Base-by-base conservation (phyloP, 805 yeast genomes). In the Kluyveromyces aestuarii region DNA sequence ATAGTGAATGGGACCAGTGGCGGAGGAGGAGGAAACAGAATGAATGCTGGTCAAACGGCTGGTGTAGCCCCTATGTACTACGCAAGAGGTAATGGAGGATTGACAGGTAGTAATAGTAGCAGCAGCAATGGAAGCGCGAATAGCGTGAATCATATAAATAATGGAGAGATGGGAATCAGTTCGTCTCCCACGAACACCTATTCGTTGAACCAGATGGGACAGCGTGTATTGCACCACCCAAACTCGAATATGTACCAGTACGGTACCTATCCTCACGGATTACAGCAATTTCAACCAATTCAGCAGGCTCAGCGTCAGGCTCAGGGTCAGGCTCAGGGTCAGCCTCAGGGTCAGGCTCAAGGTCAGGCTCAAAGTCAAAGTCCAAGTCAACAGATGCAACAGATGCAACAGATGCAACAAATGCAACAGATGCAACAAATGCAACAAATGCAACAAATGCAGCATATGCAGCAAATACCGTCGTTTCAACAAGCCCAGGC, bases 341-440 rank as follows among this genome's bases (percentile, higher is more conserved):
- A 39, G n/a, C 18, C 16, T 40, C 25, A 48, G 44, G 40, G 47
- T 17, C 19, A 30, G 14, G 13, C 47, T 37, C 36, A 42, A 39
- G 8, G 44, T 37, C 8, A 35, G 40, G n/a, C n/a, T n/a, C n/a
- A n/a, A n/a, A n/a, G n/a, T n/a, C n/a, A n/a, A n/a, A n/a, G n/a
- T n/a, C n/a, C n/a, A n/a, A n/a, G n/a, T n/a, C 7, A n/a, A 6
- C 14, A 33, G 6, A 6, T 21, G 25, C 25, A 21, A 6, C 25
- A 21, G 6, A 21, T 21, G 25, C 25, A 21, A 21, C 25, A 21
- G 6, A 21, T 21, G 25, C 25, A 21, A 21, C 25, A 21, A 21
- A 21, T 21, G 25, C 25, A 21, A 21, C 25, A 21, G 6, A 21
- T 25, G n/a, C 47, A 18, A 37, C 41, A 43, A 30, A 11, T 30